Percentiles rank a stretch among this genome's conserved stretches.
These are phyloP conservation scores for Leishmania turanica DNA, from an alignment of 208 protist genomes.

Conservation along the genomic window DNA sequence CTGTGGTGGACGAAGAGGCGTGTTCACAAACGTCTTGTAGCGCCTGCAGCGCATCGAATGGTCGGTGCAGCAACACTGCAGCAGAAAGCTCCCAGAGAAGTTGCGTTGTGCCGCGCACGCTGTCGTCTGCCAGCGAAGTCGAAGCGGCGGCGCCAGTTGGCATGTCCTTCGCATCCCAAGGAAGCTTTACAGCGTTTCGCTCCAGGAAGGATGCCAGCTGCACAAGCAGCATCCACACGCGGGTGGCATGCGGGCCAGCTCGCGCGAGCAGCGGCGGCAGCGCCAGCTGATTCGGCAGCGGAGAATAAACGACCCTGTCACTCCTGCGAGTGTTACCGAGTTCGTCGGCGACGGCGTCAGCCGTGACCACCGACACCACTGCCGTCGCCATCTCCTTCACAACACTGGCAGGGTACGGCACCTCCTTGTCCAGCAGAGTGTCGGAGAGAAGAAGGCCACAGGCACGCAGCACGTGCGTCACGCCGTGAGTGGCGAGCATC, in stretches of 20 bases:
- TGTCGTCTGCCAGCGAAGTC: neutral
- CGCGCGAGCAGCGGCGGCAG: conserved; percentile 6
- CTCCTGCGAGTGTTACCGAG: neutral
- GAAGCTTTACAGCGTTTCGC: conserved; percentile 5
- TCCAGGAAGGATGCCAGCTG: conserved; percentile 21
- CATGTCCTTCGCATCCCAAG: conserved; percentile 3
- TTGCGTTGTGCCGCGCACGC: neutral
- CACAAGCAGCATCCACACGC: conserved; percentile 22
- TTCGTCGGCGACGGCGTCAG: neutral
- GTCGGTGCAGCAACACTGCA: conserved; percentile 9
- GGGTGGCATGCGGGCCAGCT: conserved; percentile 18
- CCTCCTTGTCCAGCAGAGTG: conserved; percentile 4
- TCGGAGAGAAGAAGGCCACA: conserved; percentile 25
- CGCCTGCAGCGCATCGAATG: conserved; percentile 10
- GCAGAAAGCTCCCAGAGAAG: conserved; percentile 25
- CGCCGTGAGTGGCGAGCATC: conserved; percentile 23
- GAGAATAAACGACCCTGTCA: neutral
- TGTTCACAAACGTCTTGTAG: neutral
- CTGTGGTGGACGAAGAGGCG: neutral
- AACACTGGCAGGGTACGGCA: conserved; percentile 12
- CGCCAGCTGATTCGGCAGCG: neutral
- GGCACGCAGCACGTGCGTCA: conserved; percentile 27
- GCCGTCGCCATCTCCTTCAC: conserved; percentile 4
- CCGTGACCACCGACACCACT: neutral
- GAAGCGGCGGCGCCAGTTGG: neutral